These are phyloP conservation scores for Stagonosporopsis vannaccii DNA, from an alignment of 2,329 filamentous ascomycete species.

Conservation along the genomic window DNA sequence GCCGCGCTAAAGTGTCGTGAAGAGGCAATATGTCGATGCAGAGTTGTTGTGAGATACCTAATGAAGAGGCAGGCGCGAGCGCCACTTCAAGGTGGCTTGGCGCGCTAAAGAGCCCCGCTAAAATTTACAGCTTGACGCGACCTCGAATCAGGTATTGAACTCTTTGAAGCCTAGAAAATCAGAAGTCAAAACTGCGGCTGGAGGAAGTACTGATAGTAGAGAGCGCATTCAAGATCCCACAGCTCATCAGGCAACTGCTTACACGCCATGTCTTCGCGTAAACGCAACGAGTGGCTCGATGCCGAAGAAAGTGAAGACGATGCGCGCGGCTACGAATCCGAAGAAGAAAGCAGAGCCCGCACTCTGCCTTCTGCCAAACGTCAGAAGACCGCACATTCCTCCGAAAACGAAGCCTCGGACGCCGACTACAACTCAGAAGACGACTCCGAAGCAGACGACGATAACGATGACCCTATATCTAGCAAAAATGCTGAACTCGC, in stretches of 20 bases:
- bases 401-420: conserved; percentile 23
- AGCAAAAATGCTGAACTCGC: conserved; percentile 41
- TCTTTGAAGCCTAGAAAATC: background rate
- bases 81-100: conserved; percentile 16
- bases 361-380: conserved; percentile 65
- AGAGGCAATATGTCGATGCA: background rate
- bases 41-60: background rate
- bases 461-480: conserved; percentile 36
- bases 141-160: background rate
- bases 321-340: conserved; percentile 68
- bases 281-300: conserved; percentile 75
- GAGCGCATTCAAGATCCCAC: no score
- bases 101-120: conserved; percentile 27
- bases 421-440: conserved; percentile 28
- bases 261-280: conserved; percentile 68
- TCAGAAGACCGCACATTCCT: conserved; percentile 63
- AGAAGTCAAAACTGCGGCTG: background rate
- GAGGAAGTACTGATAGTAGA: no score
- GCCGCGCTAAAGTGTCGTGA: background rate
- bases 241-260: no score
- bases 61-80: conserved; percentile 14
- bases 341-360: conserved; percentile 71
- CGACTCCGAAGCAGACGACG: conserved; percentile 34
- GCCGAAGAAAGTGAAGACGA: conserved; percentile 55
- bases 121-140: conserved; percentile 25